A percentile compares a stretch with the other conserved stretches of the same genome.
These are phyloP conservation scores for Chondrostereum purpureum DNA, from an alignment of 1,284 basidiomycete genomes.

Conservation along the genomic window DNA sequence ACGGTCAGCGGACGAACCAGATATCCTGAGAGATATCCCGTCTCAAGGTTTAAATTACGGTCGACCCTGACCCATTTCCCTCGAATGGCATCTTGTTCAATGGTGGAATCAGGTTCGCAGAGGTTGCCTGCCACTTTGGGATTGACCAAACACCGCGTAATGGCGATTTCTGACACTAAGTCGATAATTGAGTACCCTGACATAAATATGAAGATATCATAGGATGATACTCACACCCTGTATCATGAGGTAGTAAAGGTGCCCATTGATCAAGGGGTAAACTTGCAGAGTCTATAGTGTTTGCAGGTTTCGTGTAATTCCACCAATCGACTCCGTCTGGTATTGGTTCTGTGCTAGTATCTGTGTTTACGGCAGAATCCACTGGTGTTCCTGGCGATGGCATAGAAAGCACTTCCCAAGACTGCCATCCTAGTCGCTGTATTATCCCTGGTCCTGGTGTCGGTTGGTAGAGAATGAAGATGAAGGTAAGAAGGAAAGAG, in stretches of 20 bases:
- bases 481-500: constrained; percentile 63
- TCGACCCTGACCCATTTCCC: constrained; percentile 87
- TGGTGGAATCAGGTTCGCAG: constrained; percentile 65
- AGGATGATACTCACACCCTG: constrained; percentile 56
- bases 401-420: constrained; percentile 66
- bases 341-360: constrained; percentile 12
- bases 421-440: constrained; percentile 83
- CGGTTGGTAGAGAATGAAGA: constrained; percentile 74
- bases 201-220: background rate
- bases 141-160: constrained; percentile 66
- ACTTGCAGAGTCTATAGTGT: constrained; percentile 48
- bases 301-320: constrained; percentile 46
- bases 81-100: constrained; percentile 68
- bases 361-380: constrained; percentile 4
- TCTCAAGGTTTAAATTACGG: constrained; percentile 66
- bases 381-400: constrained; percentile 8
- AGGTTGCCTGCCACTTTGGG: constrained; percentile 47
- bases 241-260: constrained; percentile 75
- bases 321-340: constrained; percentile 58
- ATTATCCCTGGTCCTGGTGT: constrained; percentile 61
- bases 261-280: constrained; percentile 79
- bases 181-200: constrained; percentile 13
- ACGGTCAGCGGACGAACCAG: constrained; percentile 33
- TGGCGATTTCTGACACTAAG: constrained; percentile 72
- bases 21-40: constrained; percentile 49